Evolutionary conservation across 768 basidiomycete species (phyloP).

Genomic region (Phylloporus scabripes): DNA sequence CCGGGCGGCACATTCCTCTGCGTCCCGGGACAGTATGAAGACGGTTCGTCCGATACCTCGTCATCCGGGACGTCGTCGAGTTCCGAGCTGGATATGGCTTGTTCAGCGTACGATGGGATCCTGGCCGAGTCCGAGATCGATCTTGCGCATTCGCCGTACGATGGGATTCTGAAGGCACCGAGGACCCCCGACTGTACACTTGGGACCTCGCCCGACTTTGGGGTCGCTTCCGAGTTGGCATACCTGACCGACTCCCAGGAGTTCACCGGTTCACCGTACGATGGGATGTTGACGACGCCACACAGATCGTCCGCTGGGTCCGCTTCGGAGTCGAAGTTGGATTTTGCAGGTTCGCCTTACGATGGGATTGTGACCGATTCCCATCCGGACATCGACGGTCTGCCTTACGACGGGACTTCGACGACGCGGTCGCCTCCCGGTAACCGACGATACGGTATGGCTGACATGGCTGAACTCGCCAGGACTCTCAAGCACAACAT

Average conservation of each 20-base stretch:
- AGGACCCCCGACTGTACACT: background rate
- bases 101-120: background rate
- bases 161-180: background rate
- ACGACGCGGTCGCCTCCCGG: background rate
- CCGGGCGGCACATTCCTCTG: constrained; percentile 9
- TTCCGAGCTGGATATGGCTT: background rate
- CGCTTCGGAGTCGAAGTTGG: background rate
- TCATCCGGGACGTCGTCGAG: too few species aligned
- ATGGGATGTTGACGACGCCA: background rate
- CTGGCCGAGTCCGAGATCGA: background rate
- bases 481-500: background rate
- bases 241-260: background rate
- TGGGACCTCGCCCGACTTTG: background rate
- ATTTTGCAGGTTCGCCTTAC: background rate
- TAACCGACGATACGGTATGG: constrained; percentile 12
- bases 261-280: background rate
- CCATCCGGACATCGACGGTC: background rate
- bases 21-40: background rate
- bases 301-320: background rate
- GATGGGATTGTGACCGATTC: background rate
- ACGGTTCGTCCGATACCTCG: background rate
- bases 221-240: background rate
- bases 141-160: background rate
- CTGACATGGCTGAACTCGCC: constrained; percentile 2
- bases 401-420: background rate